phyloP scores from a whole-genome alignment of 371 early-diverging fungal species.

The Actinomucor elegans region DNA sequence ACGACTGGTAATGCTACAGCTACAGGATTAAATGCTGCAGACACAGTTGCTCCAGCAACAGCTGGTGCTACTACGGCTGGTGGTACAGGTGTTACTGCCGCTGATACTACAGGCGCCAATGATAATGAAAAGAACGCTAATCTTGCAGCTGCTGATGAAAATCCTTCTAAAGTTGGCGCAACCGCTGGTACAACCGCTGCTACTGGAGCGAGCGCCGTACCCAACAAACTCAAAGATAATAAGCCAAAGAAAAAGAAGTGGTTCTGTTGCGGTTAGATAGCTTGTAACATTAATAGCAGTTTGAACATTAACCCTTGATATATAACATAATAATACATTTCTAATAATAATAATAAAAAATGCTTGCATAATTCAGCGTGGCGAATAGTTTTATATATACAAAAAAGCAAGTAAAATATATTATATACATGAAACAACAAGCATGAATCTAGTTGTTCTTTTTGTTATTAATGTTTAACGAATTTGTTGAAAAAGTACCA shows the following conservation, averaged over 20 bases:
- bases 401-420: not conserved
- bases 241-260: constrained; percentile 15
- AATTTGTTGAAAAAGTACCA: constrained; percentile 1
- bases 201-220: not conserved
- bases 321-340: not conserved
- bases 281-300: not conserved
- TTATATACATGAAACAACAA: not conserved
- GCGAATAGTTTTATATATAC: constrained; percentile 4
- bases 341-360: not conserved
- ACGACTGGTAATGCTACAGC: not conserved
- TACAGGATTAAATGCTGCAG: not conserved
- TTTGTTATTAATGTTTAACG: not conserved
- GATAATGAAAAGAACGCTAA: not conserved
- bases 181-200: not conserved
- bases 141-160: not conserved
- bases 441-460: not conserved
- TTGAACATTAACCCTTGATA: not conserved
- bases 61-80: not conserved
- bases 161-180: not conserved
- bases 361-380: too few relatives aligned
- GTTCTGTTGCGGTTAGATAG: constrained; percentile 17
- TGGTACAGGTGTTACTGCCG: not conserved
- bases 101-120: not conserved
- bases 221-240: not conserved
- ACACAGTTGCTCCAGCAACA: not conserved